Evolutionary conservation across 1,284 basidiomycete genomes (phyloP).

Genomic region (Melampsora larici-populina): DNA sequence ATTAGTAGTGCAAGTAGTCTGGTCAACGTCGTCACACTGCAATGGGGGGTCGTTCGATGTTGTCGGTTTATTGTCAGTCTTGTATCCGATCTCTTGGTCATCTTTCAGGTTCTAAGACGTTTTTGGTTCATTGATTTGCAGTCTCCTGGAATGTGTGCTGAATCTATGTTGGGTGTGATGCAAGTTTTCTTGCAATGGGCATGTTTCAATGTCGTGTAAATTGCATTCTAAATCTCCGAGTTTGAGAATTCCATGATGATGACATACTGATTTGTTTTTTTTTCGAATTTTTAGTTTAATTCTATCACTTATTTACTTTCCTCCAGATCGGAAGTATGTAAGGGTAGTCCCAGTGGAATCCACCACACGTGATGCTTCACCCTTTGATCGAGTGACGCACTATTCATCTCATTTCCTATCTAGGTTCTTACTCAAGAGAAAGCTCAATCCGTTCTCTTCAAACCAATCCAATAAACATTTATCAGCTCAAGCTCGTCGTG

Average conservation of each 20-base stretch:
- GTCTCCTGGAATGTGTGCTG: constrained; percentile 71
- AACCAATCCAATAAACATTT: background rate
- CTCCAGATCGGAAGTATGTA: constrained; percentile 32
- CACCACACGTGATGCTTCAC: background rate
- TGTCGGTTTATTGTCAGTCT: constrained; percentile 69
- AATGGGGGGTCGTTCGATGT: constrained; percentile 80
- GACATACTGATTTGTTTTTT: background rate
- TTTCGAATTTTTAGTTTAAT: constrained; percentile 63
- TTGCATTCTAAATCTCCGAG: constrained; percentile 44
- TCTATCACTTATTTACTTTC: constrained; percentile 81
- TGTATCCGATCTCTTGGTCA: background rate
- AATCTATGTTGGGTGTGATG: constrained; percentile 75
- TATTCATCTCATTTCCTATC: constrained; percentile 41
- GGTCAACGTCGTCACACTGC: constrained; percentile 66
- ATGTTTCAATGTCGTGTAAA: constrained; percentile 78
- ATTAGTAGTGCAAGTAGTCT: constrained; percentile 59
- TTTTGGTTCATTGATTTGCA: constrained; percentile 50
- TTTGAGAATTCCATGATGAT: background rate
- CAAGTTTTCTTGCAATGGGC: constrained; percentile 83
- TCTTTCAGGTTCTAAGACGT: background rate
- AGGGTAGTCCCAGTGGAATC: constrained; percentile 35
- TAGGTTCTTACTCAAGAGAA: constrained; percentile 27
- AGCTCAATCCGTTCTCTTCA: constrained; percentile 13
- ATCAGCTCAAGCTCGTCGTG: background rate
- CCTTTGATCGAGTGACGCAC: constrained; percentile 22